Evolutionary conservation across 1,284 basidiomycete genomes (phyloP).

Genomic region (Schizopora paradoxa): DNA sequence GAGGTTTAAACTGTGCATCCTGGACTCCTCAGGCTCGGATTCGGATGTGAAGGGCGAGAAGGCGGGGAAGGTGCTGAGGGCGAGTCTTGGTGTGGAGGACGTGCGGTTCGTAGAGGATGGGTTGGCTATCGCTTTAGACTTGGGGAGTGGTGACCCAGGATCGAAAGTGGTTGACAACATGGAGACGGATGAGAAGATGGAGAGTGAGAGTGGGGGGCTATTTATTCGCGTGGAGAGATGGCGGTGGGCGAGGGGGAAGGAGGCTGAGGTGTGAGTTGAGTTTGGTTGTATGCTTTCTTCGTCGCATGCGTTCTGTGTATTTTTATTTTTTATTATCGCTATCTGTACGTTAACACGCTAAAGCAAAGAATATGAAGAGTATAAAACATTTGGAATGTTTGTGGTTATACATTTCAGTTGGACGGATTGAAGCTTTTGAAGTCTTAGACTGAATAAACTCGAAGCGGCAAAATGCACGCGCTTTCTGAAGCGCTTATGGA

Average conservation of each 20-base stretch:
- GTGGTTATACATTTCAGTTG: too few species aligned
- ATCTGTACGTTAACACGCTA: too few species aligned
- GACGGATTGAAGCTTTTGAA: too few species aligned
- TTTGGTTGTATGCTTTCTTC: not conserved
- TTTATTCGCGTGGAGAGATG: conserved; percentile 10
- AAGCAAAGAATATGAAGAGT: too few species aligned
- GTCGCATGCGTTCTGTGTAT: not conserved
- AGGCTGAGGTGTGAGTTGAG: too few species aligned
- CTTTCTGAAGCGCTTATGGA: too few species aligned
- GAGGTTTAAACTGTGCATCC: too few species aligned
- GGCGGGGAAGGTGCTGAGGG: not conserved
- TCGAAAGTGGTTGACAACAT: not conserved
- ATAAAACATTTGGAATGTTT: too few species aligned
- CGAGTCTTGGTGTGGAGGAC: conserved; percentile 1
- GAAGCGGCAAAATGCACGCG: too few species aligned
- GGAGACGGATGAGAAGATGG: not conserved
- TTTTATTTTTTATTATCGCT: not conserved
- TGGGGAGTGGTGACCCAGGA: not conserved
- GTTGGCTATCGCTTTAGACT: not conserved
- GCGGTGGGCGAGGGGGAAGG: conserved; percentile 4
- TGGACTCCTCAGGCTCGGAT: too few species aligned
- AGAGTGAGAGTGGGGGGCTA: not conserved
- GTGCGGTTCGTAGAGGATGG: conserved; percentile 6
- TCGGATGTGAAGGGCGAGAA: not conserved
- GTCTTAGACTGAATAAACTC: too few species aligned